These are phyloP conservation scores for Alternaria sp. DNA, from an alignment of 2,329 filamentous ascomycete species.

Conservation along the genomic window DNA sequence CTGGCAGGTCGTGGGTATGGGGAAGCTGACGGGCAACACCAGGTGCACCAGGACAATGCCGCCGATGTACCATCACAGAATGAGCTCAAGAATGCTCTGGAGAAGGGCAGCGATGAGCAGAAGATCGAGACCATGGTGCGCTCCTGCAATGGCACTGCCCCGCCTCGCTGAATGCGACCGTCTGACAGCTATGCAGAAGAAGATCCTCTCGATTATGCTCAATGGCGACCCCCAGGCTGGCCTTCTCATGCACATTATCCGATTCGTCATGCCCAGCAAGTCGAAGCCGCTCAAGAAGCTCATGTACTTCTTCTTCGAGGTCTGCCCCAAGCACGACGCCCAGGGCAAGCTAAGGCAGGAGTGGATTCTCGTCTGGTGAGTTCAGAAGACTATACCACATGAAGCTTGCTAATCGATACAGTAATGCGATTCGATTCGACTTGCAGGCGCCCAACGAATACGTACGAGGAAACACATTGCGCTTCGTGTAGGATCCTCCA, in stretches of 20 bases:
- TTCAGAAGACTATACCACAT: slow-evolving; percentile 20
- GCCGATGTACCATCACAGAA: slow-evolving; percentile 89
- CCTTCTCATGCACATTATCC: slow-evolving; percentile 98
- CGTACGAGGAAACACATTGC: slow-evolving; percentile 95
- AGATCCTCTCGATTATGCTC: slow-evolving; percentile 94
- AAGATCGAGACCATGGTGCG: slow-evolving; percentile 78
- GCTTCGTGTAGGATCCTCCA: slow-evolving; percentile 69
- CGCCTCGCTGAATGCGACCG: slow-evolving; percentile 59
- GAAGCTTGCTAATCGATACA: slow-evolving; percentile 52
- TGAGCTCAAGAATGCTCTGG: slow-evolving; percentile 89
- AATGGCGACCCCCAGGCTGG: slow-evolving; percentile 96
- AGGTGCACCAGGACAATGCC: slow-evolving; percentile 91
- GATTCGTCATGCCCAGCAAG: slow-evolving; percentile 99
- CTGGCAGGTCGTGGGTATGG: slow-evolving; percentile 34
- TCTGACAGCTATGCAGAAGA: slow-evolving; percentile 62
- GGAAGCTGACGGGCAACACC: slow-evolving; percentile 38
- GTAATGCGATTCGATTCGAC: slow-evolving; percentile 97
- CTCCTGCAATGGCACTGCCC: slow-evolving; percentile 28
- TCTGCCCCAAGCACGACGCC: slow-evolving; percentile 93
- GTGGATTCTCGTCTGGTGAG: slow-evolving; percentile 97
- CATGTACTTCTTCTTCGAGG: slow-evolving; percentile 99
- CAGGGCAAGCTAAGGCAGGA: slow-evolving; percentile 97
- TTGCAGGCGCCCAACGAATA: slow-evolving; percentile 98
- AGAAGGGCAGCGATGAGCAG: slow-evolving; percentile 90
- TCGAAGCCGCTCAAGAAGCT: slow-evolving; percentile 97